Percentiles rank a stretch among this genome's conserved stretches.
These are phyloP conservation scores for Suaeda aralocaspica DNA, from an alignment of 148 eudicot genomes.

Conservation along the genomic window DNA sequence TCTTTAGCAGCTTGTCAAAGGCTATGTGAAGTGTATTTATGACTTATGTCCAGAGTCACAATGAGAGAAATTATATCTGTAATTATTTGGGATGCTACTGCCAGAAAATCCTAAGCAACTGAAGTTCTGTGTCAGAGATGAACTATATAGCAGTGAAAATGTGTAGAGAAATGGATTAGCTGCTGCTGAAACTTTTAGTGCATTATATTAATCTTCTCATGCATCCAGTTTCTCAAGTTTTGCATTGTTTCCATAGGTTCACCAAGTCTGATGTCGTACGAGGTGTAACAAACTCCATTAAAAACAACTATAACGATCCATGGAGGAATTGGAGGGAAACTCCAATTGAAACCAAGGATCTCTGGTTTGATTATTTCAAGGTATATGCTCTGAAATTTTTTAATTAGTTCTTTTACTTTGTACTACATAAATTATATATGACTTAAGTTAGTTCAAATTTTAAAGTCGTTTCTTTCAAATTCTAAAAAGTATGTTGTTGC, in stretches of 20 bases:
- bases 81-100: not conserved
- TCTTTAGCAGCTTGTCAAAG: not conserved
- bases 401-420: too few species aligned
- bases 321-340: not conserved
- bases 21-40: not conserved
- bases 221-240: not conserved
- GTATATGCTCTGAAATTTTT: too few species aligned
- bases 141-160: not conserved
- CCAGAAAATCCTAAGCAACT: not conserved
- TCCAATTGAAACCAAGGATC: not conserved
- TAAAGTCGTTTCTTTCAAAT: not conserved
- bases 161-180: not conserved
- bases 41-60: too few species aligned
- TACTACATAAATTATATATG: too few species aligned
- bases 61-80: too few species aligned
- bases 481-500: not conserved
- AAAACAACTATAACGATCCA: not conserved
- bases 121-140: not conserved
- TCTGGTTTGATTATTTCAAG: not conserved
- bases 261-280: not conserved
- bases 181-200: not conserved
- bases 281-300: not conserved
- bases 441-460: not conserved
- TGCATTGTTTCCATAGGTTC: not conserved
- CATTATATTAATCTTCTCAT: not conserved